Evolutionary conservation across 108 stramenopile genomes (phyloP).

Genomic region (Discostella stelligeroides): DNA sequence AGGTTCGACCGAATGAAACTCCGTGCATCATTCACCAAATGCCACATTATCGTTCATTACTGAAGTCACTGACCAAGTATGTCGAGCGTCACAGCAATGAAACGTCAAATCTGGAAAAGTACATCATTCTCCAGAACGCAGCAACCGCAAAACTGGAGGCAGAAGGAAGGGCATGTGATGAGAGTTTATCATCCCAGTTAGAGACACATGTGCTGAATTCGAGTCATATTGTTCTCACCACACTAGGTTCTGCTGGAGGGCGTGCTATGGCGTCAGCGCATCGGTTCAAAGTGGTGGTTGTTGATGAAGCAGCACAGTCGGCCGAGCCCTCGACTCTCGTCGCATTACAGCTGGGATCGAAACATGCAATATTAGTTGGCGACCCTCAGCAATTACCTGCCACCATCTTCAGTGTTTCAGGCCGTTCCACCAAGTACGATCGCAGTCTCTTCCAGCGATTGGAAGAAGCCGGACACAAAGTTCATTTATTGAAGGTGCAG

Average conservation of each 20-base stretch:
- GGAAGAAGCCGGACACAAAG: conserved; percentile 62
- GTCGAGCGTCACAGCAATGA: conserved; percentile 51
- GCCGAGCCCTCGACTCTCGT: conserved; percentile 83
- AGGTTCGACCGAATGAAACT: conserved; percentile 37
- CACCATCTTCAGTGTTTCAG: conserved; percentile 70
- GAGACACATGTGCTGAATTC: conserved; percentile 59
- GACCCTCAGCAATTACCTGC: conserved; percentile 90
- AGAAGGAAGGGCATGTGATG: neutral
- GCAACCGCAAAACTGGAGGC: conserved; percentile 32
- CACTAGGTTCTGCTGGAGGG: conserved; percentile 73
- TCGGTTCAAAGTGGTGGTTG: conserved; percentile 78
- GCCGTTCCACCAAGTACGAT: conserved; percentile 59
- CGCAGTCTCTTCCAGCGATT: conserved; percentile 83
- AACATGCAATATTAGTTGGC: conserved; percentile 77
- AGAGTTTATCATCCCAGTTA: conserved; percentile 16
- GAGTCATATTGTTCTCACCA: conserved; percentile 81
- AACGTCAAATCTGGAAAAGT: conserved; percentile 44
- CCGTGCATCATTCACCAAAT: conserved; percentile 34
- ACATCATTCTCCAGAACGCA: conserved; percentile 39
- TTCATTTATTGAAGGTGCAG: conserved; percentile 89
- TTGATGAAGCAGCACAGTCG: conserved; percentile 93
- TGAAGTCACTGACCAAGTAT: conserved; percentile 48
- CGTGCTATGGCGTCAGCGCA: conserved; percentile 41
- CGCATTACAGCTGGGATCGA: conserved; percentile 70
- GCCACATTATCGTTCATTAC: conserved; percentile 50